Evolutionary conservation across 2,329 filamentous ascomycete species (phyloP).

Genomic region (Herpotrichia juniperi): DNA sequence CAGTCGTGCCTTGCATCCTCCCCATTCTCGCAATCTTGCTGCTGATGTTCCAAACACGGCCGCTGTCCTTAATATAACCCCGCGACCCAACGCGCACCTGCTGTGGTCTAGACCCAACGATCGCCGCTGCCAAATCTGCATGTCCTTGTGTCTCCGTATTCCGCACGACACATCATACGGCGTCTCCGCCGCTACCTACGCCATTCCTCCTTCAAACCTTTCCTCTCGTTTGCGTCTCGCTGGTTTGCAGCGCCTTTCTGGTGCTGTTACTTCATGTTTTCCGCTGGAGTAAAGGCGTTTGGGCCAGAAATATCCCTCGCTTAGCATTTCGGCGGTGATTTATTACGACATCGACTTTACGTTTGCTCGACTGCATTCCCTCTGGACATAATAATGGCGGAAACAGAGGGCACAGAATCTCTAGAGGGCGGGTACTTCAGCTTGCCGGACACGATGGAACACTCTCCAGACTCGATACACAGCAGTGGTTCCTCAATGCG

Average conservation of each 20-base stretch:
- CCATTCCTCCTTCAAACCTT: neutral
- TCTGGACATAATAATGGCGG: slow-evolving; percentile 23
- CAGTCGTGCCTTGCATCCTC: neutral
- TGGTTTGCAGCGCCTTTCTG: neutral
- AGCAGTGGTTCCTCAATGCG: slow-evolving; percentile 39
- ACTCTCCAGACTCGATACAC: slow-evolving; percentile 36
- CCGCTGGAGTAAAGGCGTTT: neutral
- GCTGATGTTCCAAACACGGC: neutral
- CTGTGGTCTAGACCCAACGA: neutral
- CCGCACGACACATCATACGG: neutral
- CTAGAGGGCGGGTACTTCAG: slow-evolving; percentile 37
- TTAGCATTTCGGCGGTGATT: neutral
- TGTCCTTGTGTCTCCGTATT: neutral
- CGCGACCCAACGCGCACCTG: neutral
- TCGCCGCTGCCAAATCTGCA: neutral
- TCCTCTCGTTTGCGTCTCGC: neutral
- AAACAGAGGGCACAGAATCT: slow-evolving; percentile 14
- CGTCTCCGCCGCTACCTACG: neutral
- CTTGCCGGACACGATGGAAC: slow-evolving; percentile 20
- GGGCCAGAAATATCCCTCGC: neutral
- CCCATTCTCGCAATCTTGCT: neutral
- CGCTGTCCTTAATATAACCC: neutral
- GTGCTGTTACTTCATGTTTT: neutral
- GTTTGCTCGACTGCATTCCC: neutral
- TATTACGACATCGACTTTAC: neutral